Conservation (phyloP, 257 asterid species). For the Cinchona pubescens region DNA sequence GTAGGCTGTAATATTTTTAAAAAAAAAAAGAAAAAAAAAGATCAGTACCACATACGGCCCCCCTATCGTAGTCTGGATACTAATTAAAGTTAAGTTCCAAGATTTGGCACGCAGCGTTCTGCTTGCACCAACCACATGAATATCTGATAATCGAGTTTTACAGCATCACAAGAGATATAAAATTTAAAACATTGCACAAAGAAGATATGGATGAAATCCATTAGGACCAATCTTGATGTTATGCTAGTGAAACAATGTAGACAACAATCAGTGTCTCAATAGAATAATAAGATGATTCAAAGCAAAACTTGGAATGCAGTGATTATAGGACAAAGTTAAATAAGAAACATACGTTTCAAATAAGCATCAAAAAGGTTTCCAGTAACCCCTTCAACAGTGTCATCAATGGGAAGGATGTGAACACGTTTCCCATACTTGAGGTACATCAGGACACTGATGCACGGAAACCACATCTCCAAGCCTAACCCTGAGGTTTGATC, state of each 20-base stretch:
- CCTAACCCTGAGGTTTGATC: conserved; percentile 73
- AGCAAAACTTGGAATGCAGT: not conserved
- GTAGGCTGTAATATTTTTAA: conserved; percentile 70
- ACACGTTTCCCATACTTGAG: conserved; percentile 82
- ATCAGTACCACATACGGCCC: not conserved
- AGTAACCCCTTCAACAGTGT: conserved; percentile 71
- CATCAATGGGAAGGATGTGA: conserved; percentile 80
- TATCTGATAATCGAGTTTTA: not conserved
- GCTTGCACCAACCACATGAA: not conserved
- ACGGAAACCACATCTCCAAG: conserved; percentile 89
- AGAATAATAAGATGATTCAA: not conserved
- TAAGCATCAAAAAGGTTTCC: conserved; percentile 73
- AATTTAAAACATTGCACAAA: not conserved
- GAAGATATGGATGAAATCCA: not conserved
- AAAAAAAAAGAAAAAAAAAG: conserved; percentile 16
- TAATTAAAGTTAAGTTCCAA: not conserved
- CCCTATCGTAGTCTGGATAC: not conserved
- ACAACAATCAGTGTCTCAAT: not conserved
- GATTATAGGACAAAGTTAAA: not conserved
- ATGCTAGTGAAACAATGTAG: not conserved
- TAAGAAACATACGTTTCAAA: conserved; percentile 56
- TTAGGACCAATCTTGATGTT: not conserved
- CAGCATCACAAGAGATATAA: not conserved
- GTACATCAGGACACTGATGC: conserved; percentile 85
- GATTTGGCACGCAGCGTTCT: not conserved